Evolutionary conservation across 1,139 yeast species (phyloP), one percentile per base, ranked within the genome.

Genomic region (Yamadazyma friedrichii): DNA sequence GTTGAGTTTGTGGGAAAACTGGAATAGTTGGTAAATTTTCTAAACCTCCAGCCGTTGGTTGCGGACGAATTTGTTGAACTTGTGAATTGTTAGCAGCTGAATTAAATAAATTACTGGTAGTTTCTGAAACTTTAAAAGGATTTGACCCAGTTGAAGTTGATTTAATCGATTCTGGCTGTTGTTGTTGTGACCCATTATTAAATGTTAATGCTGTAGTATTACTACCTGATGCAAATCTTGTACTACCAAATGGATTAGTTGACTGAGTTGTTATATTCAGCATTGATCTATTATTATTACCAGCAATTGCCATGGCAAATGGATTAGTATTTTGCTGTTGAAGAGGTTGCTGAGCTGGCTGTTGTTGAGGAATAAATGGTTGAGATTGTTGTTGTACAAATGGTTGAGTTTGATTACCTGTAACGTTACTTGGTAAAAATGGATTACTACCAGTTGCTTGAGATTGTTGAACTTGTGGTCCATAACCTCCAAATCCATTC

Each of bases 31-130:
- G 82, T 31, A 81, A 51, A 41, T 66, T 65, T 55, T 82, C 88
- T 44, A 80, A 68, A 0, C 88, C 88, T 4, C 88, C 88, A 15
- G 86, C 84, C 2, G 88, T 82, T 3, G 76, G 70, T 51, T 78
- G 84, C 10, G 71, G 65, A 44, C 65, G 62, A 39, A 77, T 45
- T 24, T 49, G 60, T 16, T 49, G 55, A 34, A 54, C 55, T 20
- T 47, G 45, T 26, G 42, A 39, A 41, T 45, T 56, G 13, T 51
- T 51, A 11, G 54, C 51, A 15, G 56, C 65, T 29, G 52, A 51
- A 40, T 64, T 50, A 46, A 71, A 70, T 33, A 69, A 58, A 33
- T 56, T 55, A 27, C 64, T 52, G 1, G 76, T 70, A 9, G 70
- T 53, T 32, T 61, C 63, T 2, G 74, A 66, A 4, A 70, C 65